Conservation (phyloP, 2,329 filamentous ascomycete species). For the Epichloe scottii region DNA sequence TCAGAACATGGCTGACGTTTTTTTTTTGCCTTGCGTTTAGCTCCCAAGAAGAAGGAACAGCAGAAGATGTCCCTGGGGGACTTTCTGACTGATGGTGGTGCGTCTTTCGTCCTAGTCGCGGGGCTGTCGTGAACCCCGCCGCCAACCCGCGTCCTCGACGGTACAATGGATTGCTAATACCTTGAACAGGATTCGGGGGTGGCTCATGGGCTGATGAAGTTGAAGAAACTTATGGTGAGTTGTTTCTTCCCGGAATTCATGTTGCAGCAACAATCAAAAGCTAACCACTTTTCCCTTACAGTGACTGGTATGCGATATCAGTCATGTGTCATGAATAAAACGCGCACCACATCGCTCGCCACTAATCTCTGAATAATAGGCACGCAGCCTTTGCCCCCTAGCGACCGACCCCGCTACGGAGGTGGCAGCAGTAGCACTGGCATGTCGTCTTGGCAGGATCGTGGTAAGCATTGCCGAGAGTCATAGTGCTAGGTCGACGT, state of each 20-base stretch:
- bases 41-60: conserved; percentile 83
- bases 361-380: conserved; percentile 22
- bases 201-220: conserved; percentile 98
- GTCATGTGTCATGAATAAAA: not conserved
- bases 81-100: conserved; percentile 88
- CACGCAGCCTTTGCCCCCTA: conserved; percentile 43
- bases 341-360: not conserved
- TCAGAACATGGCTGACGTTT: conserved; percentile 1
- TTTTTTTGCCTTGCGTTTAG: conserved; percentile 44
- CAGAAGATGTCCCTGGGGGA: conserved; percentile 97
- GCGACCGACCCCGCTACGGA: conserved; percentile 30
- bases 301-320: conserved; percentile 22
- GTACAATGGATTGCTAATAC: not conserved
- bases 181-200: conserved; percentile 36
- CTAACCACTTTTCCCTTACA: conserved; percentile 16
- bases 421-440: conserved; percentile 16
- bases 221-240: conserved; percentile 74
- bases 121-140: conserved; percentile 13
- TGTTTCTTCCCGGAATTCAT: not conserved
- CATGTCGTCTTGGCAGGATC: conserved; percentile 29
- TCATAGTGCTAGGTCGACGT: not conserved
- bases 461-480: conserved; percentile 22
- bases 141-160: conserved; percentile 9
- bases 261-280: conserved; percentile 5
- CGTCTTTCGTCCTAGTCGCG: conserved; percentile 24